phyloP scores from a whole-genome alignment of 2,329 filamentous ascomycete genomes.

The Nemania sp. region DNA sequence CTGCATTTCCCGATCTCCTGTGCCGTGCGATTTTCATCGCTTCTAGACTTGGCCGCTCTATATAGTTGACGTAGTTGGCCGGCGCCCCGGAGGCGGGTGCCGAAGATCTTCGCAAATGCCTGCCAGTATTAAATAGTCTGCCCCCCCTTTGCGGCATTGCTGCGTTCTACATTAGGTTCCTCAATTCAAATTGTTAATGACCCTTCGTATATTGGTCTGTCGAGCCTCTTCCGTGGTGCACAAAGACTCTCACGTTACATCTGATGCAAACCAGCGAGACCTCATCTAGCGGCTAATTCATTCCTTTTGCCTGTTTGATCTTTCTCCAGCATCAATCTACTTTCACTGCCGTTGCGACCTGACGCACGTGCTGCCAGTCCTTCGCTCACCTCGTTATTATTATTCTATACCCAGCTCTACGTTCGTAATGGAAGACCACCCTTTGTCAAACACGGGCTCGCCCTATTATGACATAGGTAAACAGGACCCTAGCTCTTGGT shows the following conservation, averaged over 20 bases:
- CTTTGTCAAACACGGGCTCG: slow-evolving; percentile 22
- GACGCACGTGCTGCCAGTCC: not conserved
- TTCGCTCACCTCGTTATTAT: not conserved
- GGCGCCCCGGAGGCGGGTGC: not conserved
- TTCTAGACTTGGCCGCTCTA: not conserved
- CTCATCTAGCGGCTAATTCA: not conserved
- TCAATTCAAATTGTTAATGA: not conserved
- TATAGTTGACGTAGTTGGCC: slow-evolving; percentile 5
- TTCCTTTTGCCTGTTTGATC: not conserved
- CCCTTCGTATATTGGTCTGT: not conserved
- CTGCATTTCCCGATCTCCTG: slow-evolving; percentile 32
- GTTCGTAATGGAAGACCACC: slow-evolving; percentile 30
- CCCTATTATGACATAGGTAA: slow-evolving; percentile 51
- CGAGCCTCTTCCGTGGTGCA: not conserved
- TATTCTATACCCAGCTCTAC: not conserved
- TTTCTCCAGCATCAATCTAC: not conserved
- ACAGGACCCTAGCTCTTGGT: slow-evolving; percentile 17
- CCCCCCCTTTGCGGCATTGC: not conserved
- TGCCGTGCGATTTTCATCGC: slow-evolving; percentile 28
- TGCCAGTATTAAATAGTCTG: slow-evolving; percentile 14
- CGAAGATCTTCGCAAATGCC: slow-evolving; percentile 1
- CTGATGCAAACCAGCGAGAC: not conserved
- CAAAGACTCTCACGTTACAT: not conserved
- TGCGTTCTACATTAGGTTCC: not conserved
- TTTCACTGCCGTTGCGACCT: not conserved